Percentiles rank a stretch among this genome's conserved stretches.
Evolutionary conservation across 2,329 filamentous ascomycete species (phyloP).

Genomic region (Fusarium decemcellulare): DNA sequence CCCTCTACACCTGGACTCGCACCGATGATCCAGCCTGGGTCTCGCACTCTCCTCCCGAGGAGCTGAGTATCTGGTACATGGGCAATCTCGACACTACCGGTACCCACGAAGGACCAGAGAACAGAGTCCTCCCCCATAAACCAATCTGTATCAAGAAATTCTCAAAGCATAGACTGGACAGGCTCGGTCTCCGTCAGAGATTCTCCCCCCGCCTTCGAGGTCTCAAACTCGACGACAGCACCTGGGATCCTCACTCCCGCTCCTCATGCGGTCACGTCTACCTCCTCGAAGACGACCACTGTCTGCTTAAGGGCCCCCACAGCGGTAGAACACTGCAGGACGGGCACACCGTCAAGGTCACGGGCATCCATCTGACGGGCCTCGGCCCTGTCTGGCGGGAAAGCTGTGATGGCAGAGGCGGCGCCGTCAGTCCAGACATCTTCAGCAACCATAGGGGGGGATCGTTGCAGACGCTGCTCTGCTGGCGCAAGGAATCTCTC

Average conservation of each 20-base stretch:
- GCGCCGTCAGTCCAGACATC: background rate
- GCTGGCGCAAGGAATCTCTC: too few relatives aligned
- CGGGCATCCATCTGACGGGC: slow-evolving; percentile 67
- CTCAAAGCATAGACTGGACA: slow-evolving; percentile 65
- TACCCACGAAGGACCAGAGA: slow-evolving; percentile 43
- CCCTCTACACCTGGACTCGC: slow-evolving; percentile 71
- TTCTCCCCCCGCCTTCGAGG: slow-evolving; percentile 64
- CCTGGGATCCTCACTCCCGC: slow-evolving; percentile 51
- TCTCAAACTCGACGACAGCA: slow-evolving; percentile 64
- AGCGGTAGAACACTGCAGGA: slow-evolving; percentile 56
- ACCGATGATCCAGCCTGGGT: slow-evolving; percentile 67
- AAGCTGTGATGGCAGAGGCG: slow-evolving; percentile 57
- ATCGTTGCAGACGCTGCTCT: background rate
- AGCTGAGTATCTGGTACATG: slow-evolving; percentile 73
- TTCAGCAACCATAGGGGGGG: background rate
- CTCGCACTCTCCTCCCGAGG: slow-evolving; percentile 70
- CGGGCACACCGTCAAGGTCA: slow-evolving; percentile 62
- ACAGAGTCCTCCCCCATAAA: background rate
- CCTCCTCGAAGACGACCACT: slow-evolving; percentile 69
- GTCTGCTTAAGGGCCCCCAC: slow-evolving; percentile 63
- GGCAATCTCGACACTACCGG: slow-evolving; percentile 50
- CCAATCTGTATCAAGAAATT: slow-evolving; percentile 47
- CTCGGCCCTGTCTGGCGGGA: slow-evolving; percentile 65
- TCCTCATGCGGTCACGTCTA: slow-evolving; percentile 60
- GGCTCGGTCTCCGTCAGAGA: slow-evolving; percentile 67